Evolutionary conservation across 768 basidiomycete genomes (phyloP).

Genomic region (Antrodiella citrinella): DNA sequence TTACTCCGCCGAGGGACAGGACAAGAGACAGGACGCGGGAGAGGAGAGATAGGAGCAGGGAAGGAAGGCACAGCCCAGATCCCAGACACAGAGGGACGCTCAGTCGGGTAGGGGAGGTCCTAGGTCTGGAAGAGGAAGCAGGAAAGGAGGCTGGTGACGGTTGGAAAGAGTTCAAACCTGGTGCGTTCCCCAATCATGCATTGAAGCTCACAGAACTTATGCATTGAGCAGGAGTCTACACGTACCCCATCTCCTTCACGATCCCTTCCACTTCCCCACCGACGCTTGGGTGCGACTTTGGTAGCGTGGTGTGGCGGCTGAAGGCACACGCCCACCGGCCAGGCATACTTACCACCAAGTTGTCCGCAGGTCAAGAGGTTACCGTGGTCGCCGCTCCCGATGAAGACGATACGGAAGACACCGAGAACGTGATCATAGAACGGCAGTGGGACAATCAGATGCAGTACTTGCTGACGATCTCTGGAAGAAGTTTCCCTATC

Average conservation of each 20-base stretch:
- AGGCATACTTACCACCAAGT: conserved; percentile 68
- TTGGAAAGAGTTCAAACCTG: conserved; percentile 88
- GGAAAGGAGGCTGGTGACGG: conserved; percentile 36
- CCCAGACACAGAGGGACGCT: conserved; percentile 12
- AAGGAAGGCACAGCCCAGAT: conserved; percentile 21
- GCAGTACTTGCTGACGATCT: conserved; percentile 70
- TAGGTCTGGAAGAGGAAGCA: conserved; percentile 32
- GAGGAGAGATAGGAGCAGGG: conserved; percentile 11
- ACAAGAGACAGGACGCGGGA: conserved; percentile 13
- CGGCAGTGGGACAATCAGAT: conserved; percentile 87
- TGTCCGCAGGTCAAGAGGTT: conserved; percentile 65
- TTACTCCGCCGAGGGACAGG: conserved; percentile 4
- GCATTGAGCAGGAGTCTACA: conserved; percentile 63
- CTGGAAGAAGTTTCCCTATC: conserved; percentile 71
- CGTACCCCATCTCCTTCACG: conserved; percentile 87
- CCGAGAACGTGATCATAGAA: conserved; percentile 73
- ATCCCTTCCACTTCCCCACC: conserved; percentile 79
- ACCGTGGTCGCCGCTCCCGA: conserved; percentile 65
- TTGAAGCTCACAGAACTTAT: conserved; percentile 2
- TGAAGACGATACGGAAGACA: conserved; percentile 83
- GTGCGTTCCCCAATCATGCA: conserved; percentile 38
- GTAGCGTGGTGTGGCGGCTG: conserved; percentile 70
- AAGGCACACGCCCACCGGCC: conserved; percentile 80
- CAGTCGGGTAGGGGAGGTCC: conserved; percentile 30
- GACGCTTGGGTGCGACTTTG: conserved; percentile 64